Evolutionary conservation across 495 filamentous ascomycete genomes (phyloP), one percentile per base, ranked within the genome.

Genomic region (Coniosporium apollinis): DNA sequence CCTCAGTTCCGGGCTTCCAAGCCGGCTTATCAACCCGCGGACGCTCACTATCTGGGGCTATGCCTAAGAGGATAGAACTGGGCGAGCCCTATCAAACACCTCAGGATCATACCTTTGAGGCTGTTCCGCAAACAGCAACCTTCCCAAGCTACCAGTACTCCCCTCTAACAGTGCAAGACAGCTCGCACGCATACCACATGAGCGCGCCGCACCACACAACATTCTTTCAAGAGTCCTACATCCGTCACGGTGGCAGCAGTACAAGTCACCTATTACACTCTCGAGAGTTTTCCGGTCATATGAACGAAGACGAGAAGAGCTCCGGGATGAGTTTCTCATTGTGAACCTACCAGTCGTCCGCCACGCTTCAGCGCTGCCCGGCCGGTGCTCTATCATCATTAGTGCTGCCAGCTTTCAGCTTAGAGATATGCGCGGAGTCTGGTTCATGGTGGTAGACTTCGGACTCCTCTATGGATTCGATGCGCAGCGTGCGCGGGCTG

Each of bases 201-300:
- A 51, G 48, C 21, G 51, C 51, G 15, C 51, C 51, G 13, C 49
- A 54, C 22, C 48, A 54, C 31, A 38, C 51, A 18, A 51, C 51
- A 22, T 19, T 29, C 19, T 54, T 54, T 36, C 51, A 40, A 22
- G 47, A 47, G 26, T 51, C 48, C 5, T 54, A 51, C 33, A 28
- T 54, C 19, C 37, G 51, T 31, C 50, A 54, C 15, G 50, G 51
- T 29, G 44, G 30, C 18, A 33, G 26, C 46, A 50, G 1, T 33
- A 39, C 22, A 48, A 51, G 33, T 37, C 42, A 11, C 42, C 41
- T n/a, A 45, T 48, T 19, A 39, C 41, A n/a, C n/a, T n/a, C n/a
- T n/a, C n/a, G n/a, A n/a, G n/a, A n/a, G n/a, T n/a, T n/a, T n/a
- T n/a, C n/a, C n/a, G n/a, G n/a, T n/a, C n/a, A n/a, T n/a, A n/a